Conservation (phyloP, 2,329 filamentous ascomycete genomes). For the Diaporthe aspalathi region DNA sequence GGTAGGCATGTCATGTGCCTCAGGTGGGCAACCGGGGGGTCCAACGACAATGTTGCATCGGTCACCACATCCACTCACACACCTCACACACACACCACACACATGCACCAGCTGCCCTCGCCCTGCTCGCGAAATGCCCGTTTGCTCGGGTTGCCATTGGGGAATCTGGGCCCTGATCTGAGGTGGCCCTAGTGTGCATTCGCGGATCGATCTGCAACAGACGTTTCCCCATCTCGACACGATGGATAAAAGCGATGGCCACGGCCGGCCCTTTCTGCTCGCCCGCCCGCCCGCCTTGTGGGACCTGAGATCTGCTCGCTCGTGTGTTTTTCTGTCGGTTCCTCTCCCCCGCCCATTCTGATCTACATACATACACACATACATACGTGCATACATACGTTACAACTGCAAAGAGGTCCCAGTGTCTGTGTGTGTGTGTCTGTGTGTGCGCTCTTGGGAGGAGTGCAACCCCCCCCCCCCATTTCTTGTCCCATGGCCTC, state of each 20-base stretch:
- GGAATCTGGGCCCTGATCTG: conserved; percentile 13
- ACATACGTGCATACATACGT: too few species aligned
- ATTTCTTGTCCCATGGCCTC: not conserved
- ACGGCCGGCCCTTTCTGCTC: conserved; percentile 12
- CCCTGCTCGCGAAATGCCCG: not conserved
- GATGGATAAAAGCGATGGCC: conserved; percentile 26
- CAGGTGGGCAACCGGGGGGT: not conserved
- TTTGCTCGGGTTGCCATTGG: not conserved
- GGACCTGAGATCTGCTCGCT: conserved; percentile 22
- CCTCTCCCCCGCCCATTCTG: not conserved
- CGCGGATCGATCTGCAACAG: conserved; percentile 9
- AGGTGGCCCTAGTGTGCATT: conserved; percentile 10
- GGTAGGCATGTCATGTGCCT: not conserved
- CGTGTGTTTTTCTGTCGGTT: not conserved
- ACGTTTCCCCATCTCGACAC: not conserved
- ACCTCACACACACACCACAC: too few species aligned
- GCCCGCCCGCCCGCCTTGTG: not conserved
- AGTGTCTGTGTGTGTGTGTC: too few species aligned
- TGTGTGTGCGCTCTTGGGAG: not conserved
- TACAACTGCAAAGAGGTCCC: not conserved
- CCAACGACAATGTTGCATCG: conserved; percentile 12
- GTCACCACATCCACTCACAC: not conserved
- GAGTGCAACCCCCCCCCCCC: not conserved
- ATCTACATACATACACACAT: too few species aligned
- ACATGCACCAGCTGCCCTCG: too few species aligned